Base-by-base conservation (phyloP, 2,329 filamentous ascomycete species). In the Beauveria caledonica region DNA sequence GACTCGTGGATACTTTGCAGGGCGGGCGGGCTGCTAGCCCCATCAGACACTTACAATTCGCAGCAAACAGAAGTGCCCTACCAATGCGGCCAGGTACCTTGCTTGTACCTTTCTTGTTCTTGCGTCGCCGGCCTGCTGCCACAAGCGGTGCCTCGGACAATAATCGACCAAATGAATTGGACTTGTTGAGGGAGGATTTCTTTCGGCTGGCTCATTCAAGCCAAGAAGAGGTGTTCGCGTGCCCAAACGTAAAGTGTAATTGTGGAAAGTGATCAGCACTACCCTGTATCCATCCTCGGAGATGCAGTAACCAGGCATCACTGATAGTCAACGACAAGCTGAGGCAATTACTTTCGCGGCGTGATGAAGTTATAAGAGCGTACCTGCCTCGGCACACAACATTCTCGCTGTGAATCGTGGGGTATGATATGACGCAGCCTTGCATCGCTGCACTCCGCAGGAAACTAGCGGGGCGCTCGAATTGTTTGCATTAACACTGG, bases 401-500 rank as follows among this genome's bases (percentile, higher is more conserved):
- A n/a, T 15, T 36, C 25, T 40, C 11, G 4, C 19, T 42, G 56
- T 29, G 17, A 29, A 58, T 58, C 55, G 55, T 42, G 46, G 56
- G 48, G 46, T 49, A 23, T 42, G 40, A 49, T 49, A 49, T 40
- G 21, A 48, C 54, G 54, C 54, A 57, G 54, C 54, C 54, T 44
- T 57, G 54, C 54, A 39, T 55, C 5, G 40, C 27, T 49, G 45
- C 44, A 21, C 29, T 25, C 25, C 39, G 27, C 53, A 46, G 27
- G 27, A 56, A 9, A 46, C 5, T 5, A 46, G 53, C 27, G 53
- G 36, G 51, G 21, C 36, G 1, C 8, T 15, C 5, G 5, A 15
- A 36, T 15, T 15, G 33, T 6, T 36, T 15, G 5, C 6, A 13
- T 13, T 36, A 15, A 36, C 33, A 36, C 5, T 36, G 5, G 15